These are phyloP conservation scores for Corchorus capsularis DNA, from an alignment of 345 rosid species.

Conservation along the genomic window DNA sequence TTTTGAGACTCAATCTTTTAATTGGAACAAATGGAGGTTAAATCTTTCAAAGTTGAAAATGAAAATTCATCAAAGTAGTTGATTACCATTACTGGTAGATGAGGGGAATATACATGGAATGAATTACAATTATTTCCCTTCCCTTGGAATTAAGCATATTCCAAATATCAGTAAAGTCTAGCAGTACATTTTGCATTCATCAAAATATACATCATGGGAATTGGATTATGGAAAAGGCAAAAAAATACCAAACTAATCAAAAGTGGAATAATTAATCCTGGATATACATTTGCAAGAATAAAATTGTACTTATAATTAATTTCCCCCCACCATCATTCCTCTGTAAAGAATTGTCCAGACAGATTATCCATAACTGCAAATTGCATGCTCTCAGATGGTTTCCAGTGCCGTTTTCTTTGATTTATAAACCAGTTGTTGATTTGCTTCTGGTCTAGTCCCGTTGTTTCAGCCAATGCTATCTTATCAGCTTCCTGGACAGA, in stretches of 20 bases:
- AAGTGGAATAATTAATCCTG: background rate
- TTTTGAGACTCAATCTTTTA: too few species aligned
- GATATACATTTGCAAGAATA: slow-evolving; percentile 23
- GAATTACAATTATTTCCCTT: slow-evolving; percentile 25
- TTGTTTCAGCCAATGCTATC: slow-evolving; percentile 64
- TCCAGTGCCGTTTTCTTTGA: slow-evolving; percentile 89
- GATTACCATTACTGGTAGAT: slow-evolving; percentile 2
- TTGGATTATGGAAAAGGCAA: background rate
- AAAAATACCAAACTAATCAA: background rate
- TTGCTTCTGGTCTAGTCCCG: slow-evolving; percentile 85
- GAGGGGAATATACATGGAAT: slow-evolving; percentile 23
- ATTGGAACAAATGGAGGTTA: too few species aligned
- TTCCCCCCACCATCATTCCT: slow-evolving; percentile 37
- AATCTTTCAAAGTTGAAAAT: too few species aligned
- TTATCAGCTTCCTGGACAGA: slow-evolving; percentile 64
- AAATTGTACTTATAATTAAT: background rate
- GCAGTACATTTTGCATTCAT: slow-evolving; percentile 15
- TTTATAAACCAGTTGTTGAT: slow-evolving; percentile 92
- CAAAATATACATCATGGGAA: slow-evolving; percentile 26
- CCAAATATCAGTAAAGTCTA: slow-evolving; percentile 21
- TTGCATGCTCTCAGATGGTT: slow-evolving; percentile 77
- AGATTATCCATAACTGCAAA: slow-evolving; percentile 59
- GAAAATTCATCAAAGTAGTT: background rate
- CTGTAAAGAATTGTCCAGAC: slow-evolving; percentile 54
- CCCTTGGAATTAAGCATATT: slow-evolving; percentile 1